Evolutionary conservation across 2,329 filamentous ascomycete species (phyloP).

Genomic region (Exophiala sideris): DNA sequence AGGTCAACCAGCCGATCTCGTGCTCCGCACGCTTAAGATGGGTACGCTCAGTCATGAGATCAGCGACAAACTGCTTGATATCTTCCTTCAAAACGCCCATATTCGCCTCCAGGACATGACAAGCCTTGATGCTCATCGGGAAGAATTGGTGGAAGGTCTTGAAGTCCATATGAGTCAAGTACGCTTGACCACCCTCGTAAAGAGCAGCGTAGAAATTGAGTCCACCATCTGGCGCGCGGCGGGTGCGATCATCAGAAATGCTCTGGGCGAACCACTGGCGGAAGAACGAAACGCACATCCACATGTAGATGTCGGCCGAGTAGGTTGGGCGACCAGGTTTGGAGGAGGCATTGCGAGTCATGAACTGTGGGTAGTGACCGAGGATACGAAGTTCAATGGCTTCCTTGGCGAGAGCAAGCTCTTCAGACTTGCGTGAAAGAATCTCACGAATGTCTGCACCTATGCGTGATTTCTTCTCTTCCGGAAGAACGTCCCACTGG

Average conservation of each 20-base stretch:
- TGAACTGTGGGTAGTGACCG: slow-evolving; percentile 37
- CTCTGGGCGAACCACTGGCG: slow-evolving; percentile 47
- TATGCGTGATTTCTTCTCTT: slow-evolving; percentile 24
- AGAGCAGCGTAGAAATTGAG: slow-evolving; percentile 45
- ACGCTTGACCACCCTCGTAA: slow-evolving; percentile 39
- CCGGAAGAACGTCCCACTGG: slow-evolving; percentile 29
- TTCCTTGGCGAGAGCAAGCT: slow-evolving; percentile 30
- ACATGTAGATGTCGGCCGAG: slow-evolving; percentile 48
- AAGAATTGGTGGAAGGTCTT: slow-evolving; percentile 30
- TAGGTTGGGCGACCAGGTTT: slow-evolving; percentile 43
- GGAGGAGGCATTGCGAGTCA: slow-evolving; percentile 33
- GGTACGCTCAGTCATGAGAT: slow-evolving; percentile 39
- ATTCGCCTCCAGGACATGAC: slow-evolving; percentile 29
- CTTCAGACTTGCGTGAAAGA: slow-evolving; percentile 28
- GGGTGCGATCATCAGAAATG: slow-evolving; percentile 39
- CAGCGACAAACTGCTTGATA: slow-evolving; percentile 33
- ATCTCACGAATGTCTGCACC: slow-evolving; percentile 25
- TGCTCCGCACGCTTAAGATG: slow-evolving; percentile 38
- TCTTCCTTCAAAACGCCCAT: slow-evolving; percentile 39
- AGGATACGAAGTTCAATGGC: slow-evolving; percentile 31
- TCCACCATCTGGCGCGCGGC: slow-evolving; percentile 43
- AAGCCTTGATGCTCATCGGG: slow-evolving; percentile 31
- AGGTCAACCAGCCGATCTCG: slow-evolving; percentile 44
- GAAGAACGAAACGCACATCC: slow-evolving; percentile 49
- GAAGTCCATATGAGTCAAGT: slow-evolving; percentile 39